Percentiles rank a stretch among this genome's conserved stretches.
These are phyloP conservation scores for Starmerella davenportii DNA, from an alignment of 805 yeast species.

Conservation along the genomic window DNA sequence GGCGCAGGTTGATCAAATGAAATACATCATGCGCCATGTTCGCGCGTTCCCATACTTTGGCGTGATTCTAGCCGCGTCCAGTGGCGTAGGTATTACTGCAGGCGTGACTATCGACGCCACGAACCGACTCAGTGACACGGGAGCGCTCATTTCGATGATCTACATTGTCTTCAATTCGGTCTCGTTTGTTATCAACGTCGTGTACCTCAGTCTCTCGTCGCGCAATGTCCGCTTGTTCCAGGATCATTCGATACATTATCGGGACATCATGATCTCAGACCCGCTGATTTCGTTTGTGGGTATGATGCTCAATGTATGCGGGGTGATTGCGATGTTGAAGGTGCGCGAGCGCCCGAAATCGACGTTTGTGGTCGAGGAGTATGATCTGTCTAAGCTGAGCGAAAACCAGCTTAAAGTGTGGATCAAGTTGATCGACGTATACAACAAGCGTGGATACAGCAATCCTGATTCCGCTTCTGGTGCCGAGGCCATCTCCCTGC, in stretches of 20 bases:
- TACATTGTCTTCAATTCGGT: constrained; percentile 10
- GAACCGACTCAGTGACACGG: constrained; percentile 15
- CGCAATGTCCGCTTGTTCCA: constrained; percentile 3
- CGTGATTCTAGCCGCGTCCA: constrained; percentile 13
- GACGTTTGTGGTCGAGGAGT: constrained; percentile 18
- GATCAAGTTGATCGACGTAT: constrained; percentile 21
- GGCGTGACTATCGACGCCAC: constrained; percentile 13
- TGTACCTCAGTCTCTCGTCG: constrained; percentile 15
- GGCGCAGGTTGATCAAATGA: neutral
- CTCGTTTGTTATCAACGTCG: constrained; percentile 12
- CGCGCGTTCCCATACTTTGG: constrained; percentile 16
- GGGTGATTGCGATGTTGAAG: constrained; percentile 14
- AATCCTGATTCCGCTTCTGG: constrained; percentile 23
- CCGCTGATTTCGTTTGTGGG: constrained; percentile 13
- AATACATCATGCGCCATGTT: constrained; percentile 2
- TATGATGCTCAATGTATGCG: constrained; percentile 14
- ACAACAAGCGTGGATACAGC: constrained; percentile 13
- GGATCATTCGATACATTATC: constrained; percentile 1
- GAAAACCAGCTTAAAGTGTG: constrained; percentile 19
- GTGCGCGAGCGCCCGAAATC: constrained; percentile 19
- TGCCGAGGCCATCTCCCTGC: constrained; percentile 21
- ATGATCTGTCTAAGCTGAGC: constrained; percentile 17
- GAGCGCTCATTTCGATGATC: constrained; percentile 11
- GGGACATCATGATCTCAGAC: constrained; percentile 16
- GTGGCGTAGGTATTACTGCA: constrained; percentile 17